phyloP scores from a whole-genome alignment of 495 filamentous ascomycete species.

The Hyaloscypha hepaticicola region DNA sequence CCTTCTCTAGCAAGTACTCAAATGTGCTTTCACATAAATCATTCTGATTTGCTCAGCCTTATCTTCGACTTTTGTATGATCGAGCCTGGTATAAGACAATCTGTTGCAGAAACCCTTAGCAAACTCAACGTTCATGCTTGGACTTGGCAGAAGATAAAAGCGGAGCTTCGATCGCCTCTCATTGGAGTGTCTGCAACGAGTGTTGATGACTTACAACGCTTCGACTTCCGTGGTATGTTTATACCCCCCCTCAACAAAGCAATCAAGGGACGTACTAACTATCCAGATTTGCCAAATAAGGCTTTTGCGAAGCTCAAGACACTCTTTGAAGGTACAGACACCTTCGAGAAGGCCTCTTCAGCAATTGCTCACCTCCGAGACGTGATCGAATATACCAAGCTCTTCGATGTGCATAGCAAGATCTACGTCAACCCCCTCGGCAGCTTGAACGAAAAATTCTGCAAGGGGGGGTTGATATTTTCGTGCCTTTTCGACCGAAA shows the following conservation, averaged over 20 bases:
- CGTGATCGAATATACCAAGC: slow-evolving; percentile 71
- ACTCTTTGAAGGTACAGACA: slow-evolving; percentile 70
- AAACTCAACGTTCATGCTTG: slow-evolving; percentile 81
- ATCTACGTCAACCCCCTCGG: slow-evolving; percentile 83
- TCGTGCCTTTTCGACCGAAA: slow-evolving; percentile 89
- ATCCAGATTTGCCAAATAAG: slow-evolving; percentile 65
- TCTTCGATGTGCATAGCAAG: slow-evolving; percentile 71
- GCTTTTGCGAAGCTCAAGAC: slow-evolving; percentile 68
- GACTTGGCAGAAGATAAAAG: slow-evolving; percentile 82
- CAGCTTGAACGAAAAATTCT: slow-evolving; percentile 92
- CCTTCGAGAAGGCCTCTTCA: slow-evolving; percentile 62
- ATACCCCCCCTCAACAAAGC: background rate
- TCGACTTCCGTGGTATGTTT: slow-evolving; percentile 78
- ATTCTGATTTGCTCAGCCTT: slow-evolving; percentile 77
- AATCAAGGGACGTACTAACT: background rate
- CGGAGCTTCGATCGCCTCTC: slow-evolving; percentile 74
- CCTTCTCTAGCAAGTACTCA: slow-evolving; percentile 65
- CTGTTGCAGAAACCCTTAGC: slow-evolving; percentile 80
- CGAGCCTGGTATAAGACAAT: slow-evolving; percentile 60
- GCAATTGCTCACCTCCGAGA: slow-evolving; percentile 77
- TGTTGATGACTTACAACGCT: slow-evolving; percentile 83
- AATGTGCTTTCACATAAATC: slow-evolving; percentile 92
- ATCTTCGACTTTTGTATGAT: slow-evolving; percentile 90
- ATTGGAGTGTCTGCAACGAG: slow-evolving; percentile 86
- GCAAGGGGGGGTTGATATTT: slow-evolving; percentile 83